Percentiles rank a stretch among this genome's conserved stretches.
Evolutionary conservation across 2,329 filamentous ascomycete genomes (phyloP).

Genomic region (Diaporthe citri): DNA sequence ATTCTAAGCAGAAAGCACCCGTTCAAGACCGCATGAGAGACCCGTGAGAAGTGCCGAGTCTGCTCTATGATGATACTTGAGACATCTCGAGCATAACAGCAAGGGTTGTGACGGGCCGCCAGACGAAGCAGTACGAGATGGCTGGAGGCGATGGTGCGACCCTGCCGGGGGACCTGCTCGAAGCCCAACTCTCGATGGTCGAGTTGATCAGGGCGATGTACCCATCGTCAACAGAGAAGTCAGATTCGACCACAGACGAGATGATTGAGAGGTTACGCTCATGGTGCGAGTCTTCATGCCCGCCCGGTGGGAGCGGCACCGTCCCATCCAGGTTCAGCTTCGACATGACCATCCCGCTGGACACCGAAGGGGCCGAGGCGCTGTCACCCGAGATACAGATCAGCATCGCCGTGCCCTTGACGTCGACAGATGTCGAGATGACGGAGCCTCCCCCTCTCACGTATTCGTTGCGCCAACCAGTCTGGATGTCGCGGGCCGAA

Average conservation of each 20-base stretch:
- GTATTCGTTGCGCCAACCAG: constrained; percentile 35
- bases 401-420: constrained; percentile 28
- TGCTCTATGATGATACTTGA: not conserved
- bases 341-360: constrained; percentile 30
- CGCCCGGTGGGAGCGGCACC: not conserved
- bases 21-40: not conserved
- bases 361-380: not conserved
- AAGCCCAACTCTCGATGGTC: constrained; percentile 38
- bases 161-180: constrained; percentile 33
- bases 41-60: not conserved
- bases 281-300: constrained; percentile 34
- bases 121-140: constrained; percentile 43
- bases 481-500: constrained; percentile 39
- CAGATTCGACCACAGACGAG: not conserved
- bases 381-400: constrained; percentile 30
- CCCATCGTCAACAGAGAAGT: not conserved
- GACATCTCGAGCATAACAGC: no score
- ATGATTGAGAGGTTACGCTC: constrained; percentile 6
- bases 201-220: constrained; percentile 39
- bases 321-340: constrained; percentile 29
- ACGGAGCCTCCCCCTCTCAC: constrained; percentile 28
- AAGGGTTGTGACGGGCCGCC: not conserved
- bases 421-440: not conserved
- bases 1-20: not conserved
- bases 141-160: not conserved